Conservation (phyloP, 306 rosid genomes). For the Ammopiptanthus mongolicus region DNA sequence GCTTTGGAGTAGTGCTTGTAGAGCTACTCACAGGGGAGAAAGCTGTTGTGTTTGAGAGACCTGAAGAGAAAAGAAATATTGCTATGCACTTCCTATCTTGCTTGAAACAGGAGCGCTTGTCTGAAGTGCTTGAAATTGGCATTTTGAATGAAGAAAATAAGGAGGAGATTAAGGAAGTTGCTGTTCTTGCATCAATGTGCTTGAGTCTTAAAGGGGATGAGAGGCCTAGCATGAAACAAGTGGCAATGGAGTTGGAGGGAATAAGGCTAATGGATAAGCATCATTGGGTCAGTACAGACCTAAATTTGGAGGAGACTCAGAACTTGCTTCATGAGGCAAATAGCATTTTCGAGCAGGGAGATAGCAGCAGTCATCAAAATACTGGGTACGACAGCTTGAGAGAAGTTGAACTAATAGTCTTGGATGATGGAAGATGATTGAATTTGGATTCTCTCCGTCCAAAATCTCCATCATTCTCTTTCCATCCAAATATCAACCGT, state of each 20-base stretch:
- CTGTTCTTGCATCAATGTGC: conserved; percentile 25
- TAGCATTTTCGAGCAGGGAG: too few relatives aligned
- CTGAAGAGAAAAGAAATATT: conserved; percentile 19
- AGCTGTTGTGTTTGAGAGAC: conserved; percentile 10
- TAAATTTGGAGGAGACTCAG: not conserved
- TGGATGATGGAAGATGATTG: too few relatives aligned
- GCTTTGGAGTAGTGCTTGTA: conserved; percentile 42
- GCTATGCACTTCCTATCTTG: conserved; percentile 19
- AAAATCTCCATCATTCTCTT: too few relatives aligned
- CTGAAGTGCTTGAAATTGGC: conserved; percentile 26
- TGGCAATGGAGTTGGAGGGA: conserved; percentile 39
- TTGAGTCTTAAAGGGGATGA: conserved; percentile 36
- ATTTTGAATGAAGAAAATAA: conserved; percentile 8
- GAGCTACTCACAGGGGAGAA: conserved; percentile 35
- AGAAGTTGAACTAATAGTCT: too few relatives aligned
- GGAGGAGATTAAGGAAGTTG: conserved; percentile 22
- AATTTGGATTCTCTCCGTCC: too few relatives aligned
- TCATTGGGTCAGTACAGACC: not conserved
- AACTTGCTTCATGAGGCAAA: too few relatives aligned
- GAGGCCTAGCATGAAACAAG: conserved; percentile 43
- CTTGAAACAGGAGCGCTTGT: conserved; percentile 12
- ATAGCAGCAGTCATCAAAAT: too few relatives aligned
- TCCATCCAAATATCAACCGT: too few relatives aligned
- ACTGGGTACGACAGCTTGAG: too few relatives aligned
- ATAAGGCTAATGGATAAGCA: not conserved